Base-by-base conservation (phyloP, 2,329 filamentous ascomycete species). In the Colletotrichum viniferum region DNA sequence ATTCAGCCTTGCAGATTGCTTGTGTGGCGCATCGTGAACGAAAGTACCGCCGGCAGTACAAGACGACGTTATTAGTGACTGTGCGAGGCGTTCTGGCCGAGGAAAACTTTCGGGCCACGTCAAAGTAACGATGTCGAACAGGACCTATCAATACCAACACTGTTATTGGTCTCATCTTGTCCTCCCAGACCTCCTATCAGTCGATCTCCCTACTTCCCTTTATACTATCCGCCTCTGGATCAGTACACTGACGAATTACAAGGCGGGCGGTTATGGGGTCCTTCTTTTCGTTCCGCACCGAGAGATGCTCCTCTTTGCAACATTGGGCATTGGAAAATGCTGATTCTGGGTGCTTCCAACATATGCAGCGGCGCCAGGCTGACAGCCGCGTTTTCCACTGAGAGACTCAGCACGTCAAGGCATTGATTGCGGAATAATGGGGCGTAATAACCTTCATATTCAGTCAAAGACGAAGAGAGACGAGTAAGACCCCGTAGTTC, bases 351-450 rank as follows among this genome's bases (percentile, higher is more conserved):
- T 28, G 16, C 4, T 38, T 38, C 36, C 4, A 0, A 9, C 7
- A 9, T 5, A 5, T 8, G 36, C 36, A 38, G 36, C 9, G 1
- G 38, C 16, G 5, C 38, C 8, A 24, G 24, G 24, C 24, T 24
- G 24, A 24, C 24, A 24, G 8, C 16, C 34, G 16, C 8, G 8
- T 43, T 43, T 18, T n/a, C 16, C 3, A 5, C 8, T 10, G 38
- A 43, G 10, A 2, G 8, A 18, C 5, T 18, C 16, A 43, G 38
- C 18, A 43, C 3, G 5, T n/a, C 18, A 43, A 9, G 1, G 8
- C 4, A n/a, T n/a, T 2, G 1, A 2, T 0, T 10, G 38, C 38
- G 9, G 38, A 4, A n/a, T n/a, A 43, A n/a, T 9, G 4, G 5
- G 5, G 18, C 5, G 18, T 4, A 5, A 12, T 43, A 12, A 43